Conservation (phyloP, 371 early-diverging fungal species). For the Choanephora cucurbitarum region DNA sequence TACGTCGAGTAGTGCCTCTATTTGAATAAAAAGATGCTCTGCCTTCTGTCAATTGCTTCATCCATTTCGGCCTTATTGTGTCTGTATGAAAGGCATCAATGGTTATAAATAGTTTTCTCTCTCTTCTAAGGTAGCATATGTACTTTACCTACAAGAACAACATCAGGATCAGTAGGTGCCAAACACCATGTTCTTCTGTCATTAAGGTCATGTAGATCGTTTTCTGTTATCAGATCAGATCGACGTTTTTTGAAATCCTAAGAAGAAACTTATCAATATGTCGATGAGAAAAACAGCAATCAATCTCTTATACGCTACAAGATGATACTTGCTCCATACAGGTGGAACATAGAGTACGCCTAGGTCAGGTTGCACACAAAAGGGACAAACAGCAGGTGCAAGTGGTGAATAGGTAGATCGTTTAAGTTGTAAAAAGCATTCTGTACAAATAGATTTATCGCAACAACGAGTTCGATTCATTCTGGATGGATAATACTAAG, state of each 20-base stretch:
- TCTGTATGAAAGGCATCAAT: conserved; percentile 4
- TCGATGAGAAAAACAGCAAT: neutral
- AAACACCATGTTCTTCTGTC: conserved; percentile 20
- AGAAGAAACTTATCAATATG: no score
- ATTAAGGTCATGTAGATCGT: neutral
- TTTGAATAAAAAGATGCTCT: conserved; percentile 10
- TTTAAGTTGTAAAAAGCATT: conserved; percentile 90
- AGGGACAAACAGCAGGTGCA: conserved; percentile 76
- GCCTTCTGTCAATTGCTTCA: conserved; percentile 17
- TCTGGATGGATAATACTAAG: conserved; percentile 82
- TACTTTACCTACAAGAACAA: conserved; percentile 35
- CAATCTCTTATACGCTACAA: conserved; percentile 6
- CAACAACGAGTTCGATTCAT: conserved; percentile 90
- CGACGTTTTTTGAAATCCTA: conserved; percentile 25
- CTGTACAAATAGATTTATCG: conserved; percentile 89
- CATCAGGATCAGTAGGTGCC: conserved; percentile 31
- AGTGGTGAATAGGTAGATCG: conserved; percentile 53
- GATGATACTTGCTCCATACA: conserved; percentile 25
- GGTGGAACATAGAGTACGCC: conserved; percentile 74
- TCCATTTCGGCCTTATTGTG: conserved; percentile 19
- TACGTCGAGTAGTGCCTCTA: conserved; percentile 14
- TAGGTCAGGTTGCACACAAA: conserved; percentile 81
- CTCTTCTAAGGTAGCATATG: no score
- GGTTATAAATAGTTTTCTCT: no score
- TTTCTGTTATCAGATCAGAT: conserved; percentile 9